Evolutionary conservation across 257 asterid species (phyloP), one percentile per base, ranked within the genome.

Genomic region (Solanum appendiculatum): DNA sequence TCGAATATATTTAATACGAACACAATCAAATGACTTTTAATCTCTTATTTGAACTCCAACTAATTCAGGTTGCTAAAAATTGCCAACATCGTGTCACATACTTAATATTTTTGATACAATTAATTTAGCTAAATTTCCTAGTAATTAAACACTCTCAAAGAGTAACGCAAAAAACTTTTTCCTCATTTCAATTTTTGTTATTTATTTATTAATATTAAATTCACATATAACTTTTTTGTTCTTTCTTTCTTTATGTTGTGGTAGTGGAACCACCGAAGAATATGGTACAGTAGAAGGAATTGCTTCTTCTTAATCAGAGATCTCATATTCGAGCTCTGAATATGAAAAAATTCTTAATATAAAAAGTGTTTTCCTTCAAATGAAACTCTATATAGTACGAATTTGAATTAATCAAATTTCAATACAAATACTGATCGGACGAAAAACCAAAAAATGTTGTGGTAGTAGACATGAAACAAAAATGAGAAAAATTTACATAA

Each of bases 341-440:
- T 58, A 58, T 58, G 7, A 1, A 9, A 9, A 60, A 60, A 8
- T 0, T 8, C 9, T 40, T 10, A 20, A 20, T 1, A 7, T 20
- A 56, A 7, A 56, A 0, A 56, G 2, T 1, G 2, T 7, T 56
- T 20, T 56, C 2, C 25, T 56, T 23, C 4, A 12, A 56, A 7
- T 56, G 4, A 20, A 2, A 1, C 1, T 23, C 0, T 60, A 60
- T 4, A 9, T 1, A 0, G 9, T 12, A 5, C 9, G 4, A 1
- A 60, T 23, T 10, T 0, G 0, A 60, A 60, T 60, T n/a, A 9
- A 12, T 60, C 3, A 5, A 0, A 1, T 60, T 60, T 1, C 0
- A 23, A 60, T 0, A 54, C 0, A 4, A 0, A 54, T 18, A 2
- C 7, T 1, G 20, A 46, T 4, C 18, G 1, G 5, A 18, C n/a